phyloP scores from a whole-genome alignment of 768 basidiomycete genomes.

The Crepidotus variabilis region DNA sequence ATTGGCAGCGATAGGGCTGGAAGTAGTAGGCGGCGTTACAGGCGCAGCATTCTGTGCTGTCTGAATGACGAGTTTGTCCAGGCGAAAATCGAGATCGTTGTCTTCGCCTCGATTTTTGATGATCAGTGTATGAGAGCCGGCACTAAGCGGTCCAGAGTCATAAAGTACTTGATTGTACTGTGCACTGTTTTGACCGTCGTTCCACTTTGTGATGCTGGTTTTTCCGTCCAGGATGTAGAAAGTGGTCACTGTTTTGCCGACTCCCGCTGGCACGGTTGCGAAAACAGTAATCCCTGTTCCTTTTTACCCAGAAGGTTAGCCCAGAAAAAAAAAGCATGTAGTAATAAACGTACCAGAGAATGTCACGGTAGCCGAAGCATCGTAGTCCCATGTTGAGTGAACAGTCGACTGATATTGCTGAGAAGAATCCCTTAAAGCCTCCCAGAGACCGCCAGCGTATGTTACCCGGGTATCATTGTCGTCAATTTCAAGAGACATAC shows the following conservation, averaged over 20 bases:
- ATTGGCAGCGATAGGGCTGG: neutral
- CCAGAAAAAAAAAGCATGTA: no score
- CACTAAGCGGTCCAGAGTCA: slow-evolving; percentile 3
- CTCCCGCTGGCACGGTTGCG: slow-evolving; percentile 6
- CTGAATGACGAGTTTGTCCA: slow-evolving; percentile 7
- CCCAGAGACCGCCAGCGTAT: slow-evolving; percentile 5
- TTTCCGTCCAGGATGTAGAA: neutral
- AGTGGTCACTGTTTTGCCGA: slow-evolving; percentile 2
- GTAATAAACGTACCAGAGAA: slow-evolving; percentile 4
- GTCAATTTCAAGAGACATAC: slow-evolving; percentile 3
- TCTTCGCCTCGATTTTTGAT: slow-evolving; percentile 10
- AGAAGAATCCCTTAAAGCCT: neutral
- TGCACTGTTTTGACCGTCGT: neutral
- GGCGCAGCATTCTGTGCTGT: neutral
- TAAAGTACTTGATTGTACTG: neutral
- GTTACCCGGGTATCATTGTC: slow-evolving; percentile 7
- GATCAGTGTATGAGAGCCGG: slow-evolving; percentile 4
- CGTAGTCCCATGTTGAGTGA: slow-evolving; percentile 10
- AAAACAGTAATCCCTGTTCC: slow-evolving; percentile 5
- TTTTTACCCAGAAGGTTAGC: neutral
- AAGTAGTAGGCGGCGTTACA: neutral
- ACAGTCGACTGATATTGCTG: slow-evolving; percentile 1
- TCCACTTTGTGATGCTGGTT: neutral
- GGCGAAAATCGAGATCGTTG: slow-evolving; percentile 7
- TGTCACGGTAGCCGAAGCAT: slow-evolving; percentile 2